phyloP scores from a whole-genome alignment of 768 basidiomycete species.

The Neoboletus brunneissimus region DNA sequence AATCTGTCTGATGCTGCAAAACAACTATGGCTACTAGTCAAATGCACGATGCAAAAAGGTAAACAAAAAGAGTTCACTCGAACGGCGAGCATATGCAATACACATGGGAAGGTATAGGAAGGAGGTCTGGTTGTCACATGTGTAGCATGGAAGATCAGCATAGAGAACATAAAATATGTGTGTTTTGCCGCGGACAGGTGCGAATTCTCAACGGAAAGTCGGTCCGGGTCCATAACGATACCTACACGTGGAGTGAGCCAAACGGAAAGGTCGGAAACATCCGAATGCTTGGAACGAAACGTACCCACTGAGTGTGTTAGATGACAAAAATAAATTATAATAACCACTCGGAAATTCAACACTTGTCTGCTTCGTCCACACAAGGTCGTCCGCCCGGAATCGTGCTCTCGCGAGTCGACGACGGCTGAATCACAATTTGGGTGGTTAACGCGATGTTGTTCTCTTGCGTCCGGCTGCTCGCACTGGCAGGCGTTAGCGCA shows the following conservation, averaged over 20 bases:
- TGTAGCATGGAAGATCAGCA: not conserved
- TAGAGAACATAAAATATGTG: not conserved
- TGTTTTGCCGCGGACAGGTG: not conserved
- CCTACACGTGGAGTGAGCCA: not conserved
- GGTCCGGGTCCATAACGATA: not conserved
- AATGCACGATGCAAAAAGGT: not conserved
- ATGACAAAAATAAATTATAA: not conserved
- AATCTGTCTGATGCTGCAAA: not conserved
- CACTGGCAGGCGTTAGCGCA: conserved; percentile 6
- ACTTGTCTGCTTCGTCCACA: not conserved
- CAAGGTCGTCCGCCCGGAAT: too few species aligned
- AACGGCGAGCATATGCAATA: not conserved
- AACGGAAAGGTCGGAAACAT: not conserved
- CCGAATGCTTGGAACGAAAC: not conserved
- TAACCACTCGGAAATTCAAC: not conserved
- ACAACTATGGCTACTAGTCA: not conserved
- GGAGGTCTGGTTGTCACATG: not conserved
- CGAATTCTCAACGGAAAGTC: not conserved
- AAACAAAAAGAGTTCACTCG: too few species aligned
- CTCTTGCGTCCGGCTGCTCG: not conserved
- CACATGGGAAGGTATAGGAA: not conserved
- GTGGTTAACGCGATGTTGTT: conserved; percentile 6
- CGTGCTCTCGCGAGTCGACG: not conserved
- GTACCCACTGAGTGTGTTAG: not conserved
- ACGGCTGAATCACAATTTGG: conserved; percentile 1